Evolutionary conservation across 371 early-diverging fungal genomes (phyloP).

Genomic region (Mortierella sp.): DNA sequence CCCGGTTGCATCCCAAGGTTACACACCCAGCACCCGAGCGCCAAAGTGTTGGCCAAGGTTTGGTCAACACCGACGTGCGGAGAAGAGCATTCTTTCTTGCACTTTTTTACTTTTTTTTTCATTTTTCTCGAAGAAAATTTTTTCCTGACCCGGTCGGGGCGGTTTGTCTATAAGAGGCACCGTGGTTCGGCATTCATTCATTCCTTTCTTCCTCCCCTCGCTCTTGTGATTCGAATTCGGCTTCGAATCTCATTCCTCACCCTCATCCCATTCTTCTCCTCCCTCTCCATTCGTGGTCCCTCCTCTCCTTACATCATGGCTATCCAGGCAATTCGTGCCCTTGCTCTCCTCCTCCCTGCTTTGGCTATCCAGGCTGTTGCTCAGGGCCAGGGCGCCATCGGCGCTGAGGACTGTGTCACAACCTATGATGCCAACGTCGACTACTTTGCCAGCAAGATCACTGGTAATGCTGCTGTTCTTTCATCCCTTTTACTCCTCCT

Average conservation of each 20-base stretch:
- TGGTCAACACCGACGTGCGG: no score
- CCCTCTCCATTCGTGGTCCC: conserved; percentile 2
- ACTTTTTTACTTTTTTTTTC: neutral
- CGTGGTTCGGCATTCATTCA: no score
- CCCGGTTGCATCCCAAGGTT: no score
- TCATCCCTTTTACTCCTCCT: neutral
- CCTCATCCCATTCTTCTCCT: conserved; percentile 3
- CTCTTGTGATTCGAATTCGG: neutral
- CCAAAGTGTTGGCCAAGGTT: no score
- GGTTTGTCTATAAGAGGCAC: no score
- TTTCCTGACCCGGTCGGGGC: no score
- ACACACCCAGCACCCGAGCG: no score
- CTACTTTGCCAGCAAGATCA: conserved; percentile 66
- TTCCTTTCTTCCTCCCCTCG: neutral
- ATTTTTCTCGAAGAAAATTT: neutral
- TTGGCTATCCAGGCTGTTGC: conserved; percentile 47
- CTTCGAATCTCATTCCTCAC: conserved; percentile 1
- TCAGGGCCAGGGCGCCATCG: conserved; percentile 54
- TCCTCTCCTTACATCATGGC: conserved; percentile 20
- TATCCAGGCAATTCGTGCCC: conserved; percentile 46
- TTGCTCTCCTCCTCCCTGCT: conserved; percentile 49
- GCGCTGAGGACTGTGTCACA: conserved; percentile 53
- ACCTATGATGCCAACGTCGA: conserved; percentile 56
- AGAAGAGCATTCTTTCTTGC: no score
- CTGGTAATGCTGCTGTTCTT: conserved; percentile 48